Evolutionary conservation across 164 flowering plant species (phyloP), one percentile per base, ranked within the genome.

Genomic region (Nymphaea thermarum): DNA sequence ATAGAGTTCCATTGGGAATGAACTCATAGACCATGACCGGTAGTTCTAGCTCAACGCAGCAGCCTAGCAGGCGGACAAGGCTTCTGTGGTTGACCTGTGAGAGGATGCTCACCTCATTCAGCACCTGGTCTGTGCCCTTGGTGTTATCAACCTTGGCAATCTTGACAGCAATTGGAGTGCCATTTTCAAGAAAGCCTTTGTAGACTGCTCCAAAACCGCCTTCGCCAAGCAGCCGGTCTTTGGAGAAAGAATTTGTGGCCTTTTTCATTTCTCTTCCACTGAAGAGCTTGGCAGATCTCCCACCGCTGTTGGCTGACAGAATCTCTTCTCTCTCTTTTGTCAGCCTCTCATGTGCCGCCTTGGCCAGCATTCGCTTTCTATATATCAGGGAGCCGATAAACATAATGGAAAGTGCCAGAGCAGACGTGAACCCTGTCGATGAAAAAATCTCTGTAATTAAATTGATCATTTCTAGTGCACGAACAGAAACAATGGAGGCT

Each of bases 11-110:
- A 66, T 71, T 71, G 7, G 69, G 62, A 64, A 71, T 62, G 65
- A 71, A 71, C 43, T 71, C 73, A 7, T 71, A 71, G n/a, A 71
- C 73, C 69, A 71, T 42, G 69, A 71, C 45, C 69, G 66, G 71
- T 51, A 8, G 57, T 15, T 51, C 57, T 8, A 41, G 41, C 42
- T 62, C 64, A 17, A 17, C 42, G 42, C 64, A 62, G 42, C 42
- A 62, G 12, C 64, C 64, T 2, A 62, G 41, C 7, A 62, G 64
- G 2, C 42, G 42, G 8, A 62, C 64, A 17, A 62, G 42, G 64
- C 42, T 62, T 17, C 64, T 12, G n/a, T 62, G 64, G 42, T 62
- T 17, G 2, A 62, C 64, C 4, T 41, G 25, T 62, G 64, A 62
- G 41, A 62, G 64, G 7, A 62, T 4, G 41, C 10, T 8, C 36